Evolutionary conservation across 192 early-diverging fungal genomes (phyloP).

Genomic region (Coemansia sp.): DNA sequence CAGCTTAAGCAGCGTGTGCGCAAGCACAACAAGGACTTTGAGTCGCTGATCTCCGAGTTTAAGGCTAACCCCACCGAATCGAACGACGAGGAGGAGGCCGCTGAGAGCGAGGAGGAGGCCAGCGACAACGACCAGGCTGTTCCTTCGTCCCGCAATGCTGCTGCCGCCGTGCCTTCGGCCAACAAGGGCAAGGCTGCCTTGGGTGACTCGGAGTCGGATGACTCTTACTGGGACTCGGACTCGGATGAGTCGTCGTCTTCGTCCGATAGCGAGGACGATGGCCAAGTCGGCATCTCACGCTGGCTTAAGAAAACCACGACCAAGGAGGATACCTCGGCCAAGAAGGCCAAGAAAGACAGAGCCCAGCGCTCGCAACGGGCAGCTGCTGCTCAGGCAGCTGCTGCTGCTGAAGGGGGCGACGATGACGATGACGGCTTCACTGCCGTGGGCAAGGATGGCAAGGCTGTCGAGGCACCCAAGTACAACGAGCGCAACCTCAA

Average conservation of each 20-base stretch:
- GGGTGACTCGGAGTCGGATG: constrained; percentile 26
- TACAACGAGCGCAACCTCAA: constrained; percentile 76
- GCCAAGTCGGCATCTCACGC: constrained; percentile 35
- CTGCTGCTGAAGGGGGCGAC: constrained; percentile 18
- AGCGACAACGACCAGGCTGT: constrained; percentile 25
- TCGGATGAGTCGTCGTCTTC: constrained; percentile 36
- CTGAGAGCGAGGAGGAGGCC: constrained; percentile 23
- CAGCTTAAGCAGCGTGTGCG: constrained; percentile 91
- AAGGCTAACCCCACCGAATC: constrained; percentile 49
- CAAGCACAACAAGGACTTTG: constrained; percentile 81
- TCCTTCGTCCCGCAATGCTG: constrained; percentile 7
- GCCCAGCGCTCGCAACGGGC: constrained; percentile 27
- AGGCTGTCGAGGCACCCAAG: constrained; percentile 61
- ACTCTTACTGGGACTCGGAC: constrained; percentile 33
- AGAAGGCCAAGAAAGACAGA: constrained; percentile 50
- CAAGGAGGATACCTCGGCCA: constrained; percentile 23
- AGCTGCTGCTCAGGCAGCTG: constrained; percentile 17
- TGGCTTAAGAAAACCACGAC: constrained; percentile 53
- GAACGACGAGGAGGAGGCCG: constrained; percentile 39
- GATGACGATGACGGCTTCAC: constrained; percentile 70
- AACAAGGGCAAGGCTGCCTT: constrained; percentile 15
- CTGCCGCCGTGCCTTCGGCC: constrained; percentile 9
- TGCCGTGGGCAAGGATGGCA: constrained; percentile 69
- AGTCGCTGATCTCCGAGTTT: constrained; percentile 71
- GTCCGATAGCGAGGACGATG: constrained; percentile 27